Percentiles rank a stretch among this genome's conserved stretches.
These are phyloP conservation scores for Suillus sp. DNA, from an alignment of 768 basidiomycete genomes.

Conservation along the genomic window DNA sequence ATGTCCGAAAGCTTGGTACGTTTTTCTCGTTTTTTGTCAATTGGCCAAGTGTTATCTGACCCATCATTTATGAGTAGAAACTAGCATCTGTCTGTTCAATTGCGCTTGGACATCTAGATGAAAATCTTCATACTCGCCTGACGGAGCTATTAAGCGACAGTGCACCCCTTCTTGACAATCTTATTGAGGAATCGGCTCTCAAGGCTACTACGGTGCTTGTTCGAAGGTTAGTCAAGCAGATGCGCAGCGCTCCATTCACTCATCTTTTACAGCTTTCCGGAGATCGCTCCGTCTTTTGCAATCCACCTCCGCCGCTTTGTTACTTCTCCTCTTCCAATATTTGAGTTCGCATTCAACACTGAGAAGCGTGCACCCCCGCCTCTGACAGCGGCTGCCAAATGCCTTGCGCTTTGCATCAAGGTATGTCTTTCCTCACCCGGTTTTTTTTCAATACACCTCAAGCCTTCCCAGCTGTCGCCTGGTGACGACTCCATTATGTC, in stretches of 20 bases:
- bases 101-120: slow-evolving; percentile 67
- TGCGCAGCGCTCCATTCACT: background rate
- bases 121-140: slow-evolving; percentile 67
- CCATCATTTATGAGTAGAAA: slow-evolving; percentile 56
- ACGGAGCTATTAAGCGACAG: slow-evolving; percentile 77
- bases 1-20: slow-evolving; percentile 87
- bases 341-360: slow-evolving; percentile 81
- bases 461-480: slow-evolving; percentile 62
- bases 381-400: slow-evolving; percentile 84
- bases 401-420: slow-evolving; percentile 86
- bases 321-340: slow-evolving; percentile 83
- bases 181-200: slow-evolving; percentile 88
- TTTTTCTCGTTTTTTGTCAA: background rate
- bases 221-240: slow-evolving; percentile 57
- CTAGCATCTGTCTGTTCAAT: slow-evolving; percentile 80
- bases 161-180: slow-evolving; percentile 77
- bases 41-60: slow-evolving; percentile 4
- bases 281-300: slow-evolving; percentile 73
- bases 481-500: slow-evolving; percentile 91
- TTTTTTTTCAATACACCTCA: slow-evolving; percentile 11
- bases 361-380: slow-evolving; percentile 77
- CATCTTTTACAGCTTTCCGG: slow-evolving; percentile 63
- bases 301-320: slow-evolving; percentile 84
- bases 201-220: slow-evolving; percentile 85
- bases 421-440: slow-evolving; percentile 40